Evolutionary conservation across 768 basidiomycete genomes (phyloP), one percentile per base, ranked within the genome.

Genomic region (Phallus indusiatus): DNA sequence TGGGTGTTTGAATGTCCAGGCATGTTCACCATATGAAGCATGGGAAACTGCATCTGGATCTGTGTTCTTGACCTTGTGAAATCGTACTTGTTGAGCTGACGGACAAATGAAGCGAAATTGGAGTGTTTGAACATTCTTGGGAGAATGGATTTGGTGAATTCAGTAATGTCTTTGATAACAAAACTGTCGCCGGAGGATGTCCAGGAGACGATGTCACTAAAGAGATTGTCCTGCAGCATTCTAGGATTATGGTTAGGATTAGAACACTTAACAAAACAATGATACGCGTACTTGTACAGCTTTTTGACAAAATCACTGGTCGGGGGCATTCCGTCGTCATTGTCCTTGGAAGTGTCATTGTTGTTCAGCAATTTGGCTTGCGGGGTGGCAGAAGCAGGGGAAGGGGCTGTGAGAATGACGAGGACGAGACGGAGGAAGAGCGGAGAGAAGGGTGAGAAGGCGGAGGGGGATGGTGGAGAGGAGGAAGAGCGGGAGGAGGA

Each of bases 1-100:
- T 1, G 74, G 74, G 54, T 75, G 74, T 28, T 68, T 65, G 64
- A 74, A 74, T 51, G 73, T 71, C 61, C 61, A 62, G 33, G 51
- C 51, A 49, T 72, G 69, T 28, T 72, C 71, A 11, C 71, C 71
- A 47, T 67, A 67, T 4, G 60, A 59, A n/a, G 12, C 14, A n/a
- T 42, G 12, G 14, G 42, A 42, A 2, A 14, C 42, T 2, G n/a
- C 42, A 14, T 63, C 62, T 21, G 63, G 70, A 14, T 72, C 73
- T 3, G 62, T 65, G 60, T 68, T 70, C 65, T 74, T 75, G 54
- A 79, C 88, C 77, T 95, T 95, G 78, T 94, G 93, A 64, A 95
- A 95, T 94, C 93, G 69, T 95, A 95, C 71, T 94, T 95, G 78
- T 95, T 95, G 35, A 95, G 77, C 71, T 95, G 93, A 10, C 92